phyloP scores from a whole-genome alignment of 371 early-diverging fungal species.

The Mortierella polycephala region DNA sequence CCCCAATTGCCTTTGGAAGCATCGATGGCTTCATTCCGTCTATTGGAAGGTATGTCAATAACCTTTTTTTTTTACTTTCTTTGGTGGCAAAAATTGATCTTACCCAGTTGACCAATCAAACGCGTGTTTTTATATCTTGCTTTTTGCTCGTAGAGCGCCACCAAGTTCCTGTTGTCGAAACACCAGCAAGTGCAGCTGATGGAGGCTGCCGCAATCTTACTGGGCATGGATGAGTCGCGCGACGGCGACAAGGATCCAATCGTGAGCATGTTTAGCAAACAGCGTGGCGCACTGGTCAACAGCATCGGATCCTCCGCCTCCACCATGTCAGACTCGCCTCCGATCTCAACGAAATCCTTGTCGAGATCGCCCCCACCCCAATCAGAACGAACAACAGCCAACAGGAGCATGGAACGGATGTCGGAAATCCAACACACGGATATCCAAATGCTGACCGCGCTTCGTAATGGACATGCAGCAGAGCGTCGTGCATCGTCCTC shows the following conservation, averaged over 20 bases:
- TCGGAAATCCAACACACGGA: conserved; percentile 27
- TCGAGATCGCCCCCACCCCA: conserved; percentile 12
- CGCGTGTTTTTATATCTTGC: too few species aligned
- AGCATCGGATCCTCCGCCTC: conserved; percentile 16
- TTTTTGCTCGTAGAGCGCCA: conserved; percentile 34
- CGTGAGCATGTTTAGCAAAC: conserved; percentile 40
- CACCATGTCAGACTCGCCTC: conserved; percentile 23
- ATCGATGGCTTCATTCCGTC: conserved; percentile 79
- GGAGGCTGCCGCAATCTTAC: conserved; percentile 78
- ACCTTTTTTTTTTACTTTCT: not conserved
- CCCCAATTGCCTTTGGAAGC: conserved; percentile 74
- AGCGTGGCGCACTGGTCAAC: conserved; percentile 30
- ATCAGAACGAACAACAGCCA: not conserved
- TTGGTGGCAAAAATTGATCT: too few species aligned
- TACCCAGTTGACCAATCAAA: too few species aligned
- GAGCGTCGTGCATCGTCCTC: conserved; percentile 1
- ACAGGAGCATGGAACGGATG: not conserved
- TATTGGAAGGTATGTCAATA: conserved; percentile 61
- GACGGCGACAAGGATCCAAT: conserved; percentile 40
- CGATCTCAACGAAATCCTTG: conserved; percentile 16
- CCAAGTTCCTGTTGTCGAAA: conserved; percentile 72
- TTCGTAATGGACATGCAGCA: conserved; percentile 9
- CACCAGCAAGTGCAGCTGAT: conserved; percentile 83
- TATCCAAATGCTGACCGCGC: conserved; percentile 33
- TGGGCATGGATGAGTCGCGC: conserved; percentile 62